phyloP scores from a whole-genome alignment of 2,329 filamentous ascomycete species.

The Xylariaceae sp. region DNA sequence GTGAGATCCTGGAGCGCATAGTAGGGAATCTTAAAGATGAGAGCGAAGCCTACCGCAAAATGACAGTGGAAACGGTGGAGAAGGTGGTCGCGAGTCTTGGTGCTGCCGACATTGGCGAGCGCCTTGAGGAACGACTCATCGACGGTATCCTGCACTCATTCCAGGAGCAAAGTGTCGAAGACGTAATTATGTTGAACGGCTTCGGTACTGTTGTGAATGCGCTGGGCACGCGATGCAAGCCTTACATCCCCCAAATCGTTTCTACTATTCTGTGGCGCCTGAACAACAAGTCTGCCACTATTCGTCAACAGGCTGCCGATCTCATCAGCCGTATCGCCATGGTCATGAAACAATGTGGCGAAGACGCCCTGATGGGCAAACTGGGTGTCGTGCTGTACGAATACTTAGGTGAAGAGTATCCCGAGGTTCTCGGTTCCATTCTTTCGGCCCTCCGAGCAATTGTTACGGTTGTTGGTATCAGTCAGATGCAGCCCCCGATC shows the following conservation, averaged over 20 bases:
- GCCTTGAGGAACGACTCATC: constrained; percentile 87
- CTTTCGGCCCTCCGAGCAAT: constrained; percentile 91
- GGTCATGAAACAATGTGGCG: constrained; percentile 98
- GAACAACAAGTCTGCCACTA: constrained; percentile 96
- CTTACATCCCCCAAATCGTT: constrained; percentile 94
- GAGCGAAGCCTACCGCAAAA: constrained; percentile 95
- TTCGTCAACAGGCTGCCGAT: constrained; percentile 94
- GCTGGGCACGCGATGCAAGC: constrained; percentile 87
- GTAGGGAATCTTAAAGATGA: constrained; percentile 97
- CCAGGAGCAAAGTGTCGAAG: constrained; percentile 96
- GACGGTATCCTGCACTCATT: constrained; percentile 95
- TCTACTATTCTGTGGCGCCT: constrained; percentile 93
- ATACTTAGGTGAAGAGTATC: constrained; percentile 97
- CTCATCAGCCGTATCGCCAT: constrained; percentile 95
- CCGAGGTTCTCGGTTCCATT: constrained; percentile 94
- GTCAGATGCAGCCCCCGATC: constrained; percentile 97
- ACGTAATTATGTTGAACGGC: constrained; percentile 92
- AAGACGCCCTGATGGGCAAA: constrained; percentile 93
- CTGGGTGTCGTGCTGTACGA: constrained; percentile 93
- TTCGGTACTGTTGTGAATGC: constrained; percentile 98
- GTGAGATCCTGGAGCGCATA: constrained; percentile 88
- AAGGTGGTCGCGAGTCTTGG: constrained; percentile 92
- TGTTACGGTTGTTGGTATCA: constrained; percentile 95
- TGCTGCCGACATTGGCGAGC: constrained; percentile 87
- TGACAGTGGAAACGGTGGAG: constrained; percentile 97